Evolutionary conservation across 2,329 filamentous ascomycete genomes (phyloP).

Genomic region (Fusarium clavum): DNA sequence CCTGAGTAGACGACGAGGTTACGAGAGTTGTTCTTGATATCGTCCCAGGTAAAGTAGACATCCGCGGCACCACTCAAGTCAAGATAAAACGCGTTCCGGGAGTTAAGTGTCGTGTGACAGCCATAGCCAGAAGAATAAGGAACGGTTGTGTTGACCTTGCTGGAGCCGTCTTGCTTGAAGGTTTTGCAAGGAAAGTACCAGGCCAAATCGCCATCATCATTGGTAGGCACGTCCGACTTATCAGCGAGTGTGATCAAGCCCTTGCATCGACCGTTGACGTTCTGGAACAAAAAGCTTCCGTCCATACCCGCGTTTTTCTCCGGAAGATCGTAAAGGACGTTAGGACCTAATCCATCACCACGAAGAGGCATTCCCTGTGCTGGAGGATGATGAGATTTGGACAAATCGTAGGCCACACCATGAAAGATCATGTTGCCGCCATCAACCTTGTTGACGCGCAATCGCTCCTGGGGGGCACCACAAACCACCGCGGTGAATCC

Average conservation of each 20-base stretch:
- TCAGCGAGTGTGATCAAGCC: slow-evolving; percentile 79
- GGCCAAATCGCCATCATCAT: slow-evolving; percentile 77
- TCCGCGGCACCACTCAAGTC: slow-evolving; percentile 77
- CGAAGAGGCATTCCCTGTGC: slow-evolving; percentile 79
- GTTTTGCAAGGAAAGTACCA: slow-evolving; percentile 97
- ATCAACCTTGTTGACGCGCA: slow-evolving; percentile 85
- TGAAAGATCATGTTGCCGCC: slow-evolving; percentile 95
- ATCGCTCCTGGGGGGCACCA: slow-evolving; percentile 74
- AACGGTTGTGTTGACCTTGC: slow-evolving; percentile 76
- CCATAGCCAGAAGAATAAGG: slow-evolving; percentile 85
- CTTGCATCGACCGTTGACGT: slow-evolving; percentile 98
- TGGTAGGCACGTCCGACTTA: slow-evolving; percentile 82
- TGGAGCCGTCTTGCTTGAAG: slow-evolving; percentile 94
- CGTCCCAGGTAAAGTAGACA: slow-evolving; percentile 96
- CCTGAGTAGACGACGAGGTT: slow-evolving; percentile 96
- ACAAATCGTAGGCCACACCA: slow-evolving; percentile 87
- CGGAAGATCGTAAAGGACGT: slow-evolving; percentile 88
- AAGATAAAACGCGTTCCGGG: slow-evolving; percentile 81
- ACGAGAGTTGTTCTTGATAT: slow-evolving; percentile 87
- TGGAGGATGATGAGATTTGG: slow-evolving; percentile 79
- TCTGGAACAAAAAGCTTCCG: slow-evolving; percentile 97
- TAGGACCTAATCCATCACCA: slow-evolving; percentile 66
- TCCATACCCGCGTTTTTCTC: slow-evolving; percentile 88
- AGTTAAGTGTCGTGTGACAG: slow-evolving; percentile 81
- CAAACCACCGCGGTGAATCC: slow-evolving; percentile 94